Evolutionary conservation across 139 green algal genomes (phyloP), one percentile per base, ranked within the genome.

Genomic region (Desmodesmus armatus): DNA sequence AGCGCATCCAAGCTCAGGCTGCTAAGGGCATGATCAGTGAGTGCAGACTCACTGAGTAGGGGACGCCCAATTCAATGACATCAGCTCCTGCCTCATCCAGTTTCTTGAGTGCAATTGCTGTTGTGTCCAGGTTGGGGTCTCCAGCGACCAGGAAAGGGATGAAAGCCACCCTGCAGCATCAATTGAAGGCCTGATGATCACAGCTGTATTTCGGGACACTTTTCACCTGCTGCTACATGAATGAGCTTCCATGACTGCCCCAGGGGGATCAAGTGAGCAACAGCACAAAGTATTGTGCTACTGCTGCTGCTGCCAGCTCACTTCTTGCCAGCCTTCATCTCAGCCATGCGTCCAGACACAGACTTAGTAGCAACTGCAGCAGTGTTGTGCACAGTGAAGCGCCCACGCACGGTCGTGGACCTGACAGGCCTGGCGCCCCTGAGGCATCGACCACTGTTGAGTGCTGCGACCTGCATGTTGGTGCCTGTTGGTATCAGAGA

Each of bases 41-140:
- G n/a, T n/a, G n/a, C n/a, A n/a, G n/a, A 47, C 90, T 76, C 35
- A 93, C 90, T 60, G 88, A 92, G 78, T 94, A 94, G 3, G 91
- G 91, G 41, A 99, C 96, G n/a, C 97, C 97, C 9, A 99, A 91
- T 88, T 99, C 97, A 82, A 99, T 99, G 25, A 99, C 90, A 84
- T 98, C 94, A n/a, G 97, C 96, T 19, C 96, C 96, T 0, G 88
- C 51, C 9, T 88, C 79, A 43, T 98, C 93, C 43, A 98, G 88
- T 58, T 82, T 87, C 72, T 90, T 75, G 3, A 99, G 51, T 23
- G 97, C 97, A 25, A 90, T 67, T 4, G 91, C 90, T 19, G 97
- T 99, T 29, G 94, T 98, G 0, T 92, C 91, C 15, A 98, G 89
- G 89, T 98, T 91, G 3, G 98, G 98, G 76, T 99, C 97, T 21